Percentiles rank a stretch among this genome's conserved stretches.
Conservation (phyloP, 208 protist species). For the Wallacemonas sp. region DNA sequence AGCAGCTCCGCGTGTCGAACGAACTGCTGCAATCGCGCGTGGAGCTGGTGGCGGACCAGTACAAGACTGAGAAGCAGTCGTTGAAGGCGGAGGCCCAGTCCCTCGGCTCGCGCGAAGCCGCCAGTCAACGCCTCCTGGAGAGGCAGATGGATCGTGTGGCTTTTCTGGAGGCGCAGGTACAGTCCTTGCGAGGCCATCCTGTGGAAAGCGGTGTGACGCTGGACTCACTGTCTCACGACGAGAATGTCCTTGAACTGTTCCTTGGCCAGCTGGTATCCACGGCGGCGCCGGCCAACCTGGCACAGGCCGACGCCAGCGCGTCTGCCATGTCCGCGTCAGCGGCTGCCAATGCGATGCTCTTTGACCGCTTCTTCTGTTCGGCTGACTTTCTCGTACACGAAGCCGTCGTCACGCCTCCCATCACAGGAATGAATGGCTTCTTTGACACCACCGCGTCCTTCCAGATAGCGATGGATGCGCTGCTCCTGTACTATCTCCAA, state of each 20-base stretch:
- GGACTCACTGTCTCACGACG: constrained; percentile 34
- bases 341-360: constrained; percentile 1
- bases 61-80: constrained; percentile 33
- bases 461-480: constrained; percentile 81
- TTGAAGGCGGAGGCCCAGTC: constrained; percentile 23
- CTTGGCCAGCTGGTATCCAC: constrained; percentile 82
- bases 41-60: constrained; percentile 22
- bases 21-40: constrained; percentile 69
- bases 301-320: neutral
- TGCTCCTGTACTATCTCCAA: constrained; percentile 85
- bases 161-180: constrained; percentile 88
- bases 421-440: constrained; percentile 85
- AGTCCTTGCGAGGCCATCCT: constrained; percentile 75
- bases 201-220: constrained; percentile 50
- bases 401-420: constrained; percentile 80
- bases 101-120: constrained; percentile 49
- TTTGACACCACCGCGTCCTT: constrained; percentile 88
- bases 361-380: constrained; percentile 73
- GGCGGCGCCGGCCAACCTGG: constrained; percentile 34
- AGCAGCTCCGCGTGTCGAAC: constrained; percentile 69
- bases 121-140: constrained; percentile 56
- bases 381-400: constrained; percentile 90
- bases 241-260: constrained; percentile 91
- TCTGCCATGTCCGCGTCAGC: neutral
- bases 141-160: constrained; percentile 74